These are phyloP conservation scores for Claviceps purpurea DNA, from an alignment of 2,329 filamentous ascomycete genomes.

Conservation along the genomic window DNA sequence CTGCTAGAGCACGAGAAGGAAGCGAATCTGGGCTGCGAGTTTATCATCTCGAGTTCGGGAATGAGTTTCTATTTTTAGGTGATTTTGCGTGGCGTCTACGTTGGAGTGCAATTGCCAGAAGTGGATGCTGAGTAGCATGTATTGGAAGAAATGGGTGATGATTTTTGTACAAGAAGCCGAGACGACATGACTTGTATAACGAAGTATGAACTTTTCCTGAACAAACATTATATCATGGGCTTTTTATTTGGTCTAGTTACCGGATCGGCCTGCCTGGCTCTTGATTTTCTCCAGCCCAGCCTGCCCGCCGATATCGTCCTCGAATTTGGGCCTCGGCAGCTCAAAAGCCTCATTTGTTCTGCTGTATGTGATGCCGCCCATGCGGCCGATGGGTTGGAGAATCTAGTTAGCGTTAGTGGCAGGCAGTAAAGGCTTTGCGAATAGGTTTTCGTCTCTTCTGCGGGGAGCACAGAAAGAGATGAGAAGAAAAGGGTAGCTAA, in stretches of 20 bases:
- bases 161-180: too few species aligned
- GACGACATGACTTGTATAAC: not conserved
- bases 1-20: slow-evolving; percentile 52
- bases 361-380: slow-evolving; percentile 80
- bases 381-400: slow-evolving; percentile 58
- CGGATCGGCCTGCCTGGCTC: too few species aligned
- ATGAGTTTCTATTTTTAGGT: slow-evolving; percentile 40
- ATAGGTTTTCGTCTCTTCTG: too few species aligned
- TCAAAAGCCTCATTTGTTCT: slow-evolving; percentile 58
- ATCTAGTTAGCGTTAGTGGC: slow-evolving; percentile 28
- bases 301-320: slow-evolving; percentile 35
- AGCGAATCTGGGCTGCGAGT: slow-evolving; percentile 62
- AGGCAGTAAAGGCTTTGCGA: not conserved
- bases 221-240: not conserved
- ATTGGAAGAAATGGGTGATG: not conserved
- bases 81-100: not conserved
- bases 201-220: slow-evolving; percentile 3
- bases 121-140: too few species aligned
- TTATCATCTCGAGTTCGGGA: slow-evolving; percentile 56
- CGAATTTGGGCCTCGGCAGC: slow-evolving; percentile 49
- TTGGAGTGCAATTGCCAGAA: not conserved
- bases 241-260: not conserved
- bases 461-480: not conserved
- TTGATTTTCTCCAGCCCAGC: slow-evolving; percentile 38
- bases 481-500: too few species aligned